Evolutionary conservation across 495 filamentous ascomycete genomes (phyloP).

Genomic region (Lindgomyces ingoldianus): DNA sequence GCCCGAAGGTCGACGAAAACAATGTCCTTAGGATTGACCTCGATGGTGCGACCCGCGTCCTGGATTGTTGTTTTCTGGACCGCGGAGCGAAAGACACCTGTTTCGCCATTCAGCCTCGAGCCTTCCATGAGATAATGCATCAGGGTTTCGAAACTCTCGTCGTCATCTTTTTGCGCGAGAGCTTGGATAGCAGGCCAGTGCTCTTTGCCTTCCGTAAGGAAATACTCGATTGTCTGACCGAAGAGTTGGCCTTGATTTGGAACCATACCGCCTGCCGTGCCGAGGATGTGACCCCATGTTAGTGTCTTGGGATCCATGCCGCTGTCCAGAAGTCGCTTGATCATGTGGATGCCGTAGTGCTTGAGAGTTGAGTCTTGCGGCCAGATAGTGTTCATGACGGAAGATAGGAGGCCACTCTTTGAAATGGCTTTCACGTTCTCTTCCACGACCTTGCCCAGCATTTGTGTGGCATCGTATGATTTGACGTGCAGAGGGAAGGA

Average conservation of each 20-base stretch:
- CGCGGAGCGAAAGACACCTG: conserved; percentile 38
- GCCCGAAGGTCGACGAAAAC: conserved; percentile 54
- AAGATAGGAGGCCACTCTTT: conserved; percentile 29
- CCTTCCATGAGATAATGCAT: conserved; percentile 48
- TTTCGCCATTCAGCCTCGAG: conserved; percentile 41
- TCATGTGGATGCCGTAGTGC: conserved; percentile 44
- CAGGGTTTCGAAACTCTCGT: conserved; percentile 43
- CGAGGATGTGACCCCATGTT: conserved; percentile 46
- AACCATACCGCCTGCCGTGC: conserved; percentile 49
- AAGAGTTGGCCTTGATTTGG: conserved; percentile 46
- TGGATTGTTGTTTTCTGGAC: conserved; percentile 44
- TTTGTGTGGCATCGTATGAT: conserved; percentile 45
- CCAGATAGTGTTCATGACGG: conserved; percentile 36
- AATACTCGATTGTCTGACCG: conserved; percentile 47
- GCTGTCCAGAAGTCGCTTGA: conserved; percentile 37
- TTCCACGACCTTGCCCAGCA: conserved; percentile 42
- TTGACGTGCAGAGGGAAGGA: conserved; percentile 63
- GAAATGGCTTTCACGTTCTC: conserved; percentile 38
- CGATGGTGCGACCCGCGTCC: conserved; percentile 48
- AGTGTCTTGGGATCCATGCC: conserved; percentile 37
- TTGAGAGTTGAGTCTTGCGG: conserved; percentile 35
- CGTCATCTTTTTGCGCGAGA: conserved; percentile 48
- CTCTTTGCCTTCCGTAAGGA: conserved; percentile 48
- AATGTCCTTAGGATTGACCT: conserved; percentile 51
- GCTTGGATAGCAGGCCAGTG: conserved; percentile 54